A percentile compares a stretch with the other conserved stretches of the same genome.
These are phyloP conservation scores for Lichtheimia corymbifera DNA, from an alignment of 371 early-diverging fungal species.

Conservation along the genomic window DNA sequence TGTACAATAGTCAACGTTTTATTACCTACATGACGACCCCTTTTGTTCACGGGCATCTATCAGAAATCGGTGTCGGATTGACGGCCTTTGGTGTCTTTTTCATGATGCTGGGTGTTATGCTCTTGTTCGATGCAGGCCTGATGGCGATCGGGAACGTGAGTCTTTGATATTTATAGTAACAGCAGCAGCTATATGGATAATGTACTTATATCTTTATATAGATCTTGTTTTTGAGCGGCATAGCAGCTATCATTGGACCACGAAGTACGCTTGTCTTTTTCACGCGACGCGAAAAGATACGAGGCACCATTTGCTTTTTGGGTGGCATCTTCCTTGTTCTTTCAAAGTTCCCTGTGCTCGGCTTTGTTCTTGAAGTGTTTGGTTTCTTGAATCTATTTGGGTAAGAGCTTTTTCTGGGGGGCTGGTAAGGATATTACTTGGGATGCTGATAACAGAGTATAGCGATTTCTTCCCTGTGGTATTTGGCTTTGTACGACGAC, in stretches of 20 bases:
- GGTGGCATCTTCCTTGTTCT: slow-evolving; percentile 91
- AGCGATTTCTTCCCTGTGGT: slow-evolving; percentile 97
- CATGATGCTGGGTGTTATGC: slow-evolving; percentile 87
- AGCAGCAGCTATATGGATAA: too few relatives aligned
- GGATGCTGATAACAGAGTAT: neutral
- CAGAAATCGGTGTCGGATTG: slow-evolving; percentile 95
- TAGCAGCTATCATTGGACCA: slow-evolving; percentile 86
- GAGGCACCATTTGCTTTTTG: slow-evolving; percentile 90
- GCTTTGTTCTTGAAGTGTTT: slow-evolving; percentile 89
- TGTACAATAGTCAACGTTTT: neutral
- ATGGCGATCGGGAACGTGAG: slow-evolving; percentile 94
- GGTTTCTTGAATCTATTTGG: slow-evolving; percentile 97
- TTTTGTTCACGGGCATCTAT: neutral
- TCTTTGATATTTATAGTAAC: too few relatives aligned
- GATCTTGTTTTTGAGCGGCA: slow-evolving; percentile 90
- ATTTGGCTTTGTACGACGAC: slow-evolving; percentile 80
- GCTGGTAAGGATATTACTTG: too few relatives aligned
- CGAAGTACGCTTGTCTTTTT: slow-evolving; percentile 86
- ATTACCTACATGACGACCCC: neutral
- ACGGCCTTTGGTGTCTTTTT: slow-evolving; percentile 95
- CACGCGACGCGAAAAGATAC: slow-evolving; percentile 76
- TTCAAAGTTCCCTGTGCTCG: slow-evolving; percentile 84
- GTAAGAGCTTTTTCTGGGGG: too few relatives aligned
- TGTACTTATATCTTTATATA: slow-evolving; percentile 20
- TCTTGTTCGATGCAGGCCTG: slow-evolving; percentile 94